phyloP scores from a whole-genome alignment of 176 grass and related monocot species.

The sorghum (Sorghum bicolor) region DNA sequence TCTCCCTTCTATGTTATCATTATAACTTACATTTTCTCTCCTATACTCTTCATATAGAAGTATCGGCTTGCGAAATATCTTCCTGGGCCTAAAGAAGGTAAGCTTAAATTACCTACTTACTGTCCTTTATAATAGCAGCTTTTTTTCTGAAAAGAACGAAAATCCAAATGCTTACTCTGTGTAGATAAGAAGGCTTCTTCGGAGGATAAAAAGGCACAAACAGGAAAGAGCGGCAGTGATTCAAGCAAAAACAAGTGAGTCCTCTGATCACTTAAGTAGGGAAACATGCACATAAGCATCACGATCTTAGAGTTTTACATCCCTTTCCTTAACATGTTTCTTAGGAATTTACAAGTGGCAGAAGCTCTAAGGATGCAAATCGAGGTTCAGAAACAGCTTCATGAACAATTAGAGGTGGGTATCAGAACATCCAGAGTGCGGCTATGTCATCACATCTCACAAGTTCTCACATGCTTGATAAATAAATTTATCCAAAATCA shows the following conservation, averaged over 20 bases:
- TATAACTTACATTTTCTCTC: background rate
- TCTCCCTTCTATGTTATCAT: background rate
- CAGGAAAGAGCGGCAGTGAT: constrained; percentile 31
- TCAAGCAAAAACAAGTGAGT: constrained; percentile 53
- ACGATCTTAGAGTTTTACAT: background rate
- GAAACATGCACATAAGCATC: background rate
- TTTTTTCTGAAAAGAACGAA: too few relatives aligned
- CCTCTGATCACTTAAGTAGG: background rate
- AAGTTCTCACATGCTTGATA: background rate
- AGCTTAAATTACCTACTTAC: background rate
- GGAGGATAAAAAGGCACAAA: constrained; percentile 57
- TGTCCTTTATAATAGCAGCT: background rate
- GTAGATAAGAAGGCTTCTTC: constrained; percentile 60
- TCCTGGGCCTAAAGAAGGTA: constrained; percentile 84
- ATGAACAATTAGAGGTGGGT: constrained; percentile 90
- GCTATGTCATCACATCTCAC: background rate
- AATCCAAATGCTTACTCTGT: too few relatives aligned
- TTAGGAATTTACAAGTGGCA: constrained; percentile 62
- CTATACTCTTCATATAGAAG: constrained; percentile 46
- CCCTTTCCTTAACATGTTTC: background rate
- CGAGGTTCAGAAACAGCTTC: constrained; percentile 91
- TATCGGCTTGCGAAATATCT: constrained; percentile 81
- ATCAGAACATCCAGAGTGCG: background rate
- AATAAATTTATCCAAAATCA: background rate
- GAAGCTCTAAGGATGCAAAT: constrained; percentile 93